A percentile compares a stretch with the other conserved stretches of the same genome.
phyloP scores from a whole-genome alignment of 768 basidiomycete genomes.

The Dictyophora rubrovolvata region DNA sequence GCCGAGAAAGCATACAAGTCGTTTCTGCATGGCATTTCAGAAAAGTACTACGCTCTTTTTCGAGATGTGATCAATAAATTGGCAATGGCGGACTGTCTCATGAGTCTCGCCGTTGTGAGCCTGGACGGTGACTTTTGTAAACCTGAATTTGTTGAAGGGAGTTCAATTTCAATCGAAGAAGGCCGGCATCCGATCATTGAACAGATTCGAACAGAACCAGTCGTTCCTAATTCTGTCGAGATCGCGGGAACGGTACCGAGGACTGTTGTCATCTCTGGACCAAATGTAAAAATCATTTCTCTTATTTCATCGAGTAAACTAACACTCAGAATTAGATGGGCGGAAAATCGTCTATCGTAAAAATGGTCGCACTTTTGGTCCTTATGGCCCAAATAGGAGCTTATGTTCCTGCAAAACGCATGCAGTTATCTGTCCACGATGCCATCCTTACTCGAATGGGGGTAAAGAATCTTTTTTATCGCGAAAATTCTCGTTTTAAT shows the following conservation, averaged over 20 bases:
- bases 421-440: conserved; percentile 72
- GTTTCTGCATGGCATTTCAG: conserved; percentile 62
- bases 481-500: not conserved
- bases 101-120: conserved; percentile 75
- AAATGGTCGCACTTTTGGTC: conserved; percentile 9
- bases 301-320: not conserved
- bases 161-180: conserved; percentile 61
- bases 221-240: conserved; percentile 70
- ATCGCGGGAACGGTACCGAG: conserved; percentile 47
- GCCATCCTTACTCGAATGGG: conserved; percentile 86
- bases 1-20: conserved; percentile 52
- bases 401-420: conserved; percentile 75
- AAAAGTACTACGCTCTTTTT: conserved; percentile 57
- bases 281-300: conserved; percentile 53
- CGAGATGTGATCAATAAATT: conserved; percentile 72
- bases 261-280: conserved; percentile 71
- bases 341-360: conserved; percentile 7
- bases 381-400: conserved; percentile 70
- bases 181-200: conserved; percentile 95
- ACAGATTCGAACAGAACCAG: conserved; percentile 62
- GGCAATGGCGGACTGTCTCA: conserved; percentile 77
- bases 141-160: conserved; percentile 57
- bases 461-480: conserved; percentile 33
- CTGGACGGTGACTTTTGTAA: conserved; percentile 66
- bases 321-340: conserved; percentile 1